A percentile compares a stretch with the other conserved stretches of the same genome.
These are phyloP conservation scores for Neurospora tetrasperma DNA, from an alignment of 495 filamentous ascomycete genomes.

Conservation along the genomic window DNA sequence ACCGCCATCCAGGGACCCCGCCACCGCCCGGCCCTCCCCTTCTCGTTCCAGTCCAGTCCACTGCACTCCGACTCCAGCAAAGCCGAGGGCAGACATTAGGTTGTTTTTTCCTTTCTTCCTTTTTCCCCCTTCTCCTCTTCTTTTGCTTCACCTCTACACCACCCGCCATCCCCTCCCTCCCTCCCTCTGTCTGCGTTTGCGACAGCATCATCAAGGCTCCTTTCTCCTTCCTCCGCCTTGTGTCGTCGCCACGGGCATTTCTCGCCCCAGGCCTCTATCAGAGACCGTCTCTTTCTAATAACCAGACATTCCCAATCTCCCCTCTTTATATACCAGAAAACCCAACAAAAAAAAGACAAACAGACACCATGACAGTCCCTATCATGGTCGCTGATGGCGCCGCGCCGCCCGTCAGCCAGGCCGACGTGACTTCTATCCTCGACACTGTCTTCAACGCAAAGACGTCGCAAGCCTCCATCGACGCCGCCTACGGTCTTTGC, in stretches of 20 bases:
- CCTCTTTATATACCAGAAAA: background rate
- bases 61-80: background rate
- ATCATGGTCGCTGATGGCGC: constrained; percentile 25
- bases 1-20: background rate
- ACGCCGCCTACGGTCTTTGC: constrained; percentile 74
- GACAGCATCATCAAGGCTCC: background rate
- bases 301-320: background rate
- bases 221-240: background rate
- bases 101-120: background rate
- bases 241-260: background rate
- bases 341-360: background rate
- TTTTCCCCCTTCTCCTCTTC: background rate
- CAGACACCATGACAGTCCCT: constrained; percentile 20
- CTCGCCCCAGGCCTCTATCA: background rate
- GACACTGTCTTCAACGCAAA: constrained; percentile 67
- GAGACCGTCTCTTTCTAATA: background rate
- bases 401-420: constrained; percentile 50
- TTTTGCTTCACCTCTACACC: background rate
- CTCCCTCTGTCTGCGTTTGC: background rate
- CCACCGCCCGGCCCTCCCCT: background rate
- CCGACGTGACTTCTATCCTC: constrained; percentile 65
- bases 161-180: background rate
- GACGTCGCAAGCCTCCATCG: constrained; percentile 76
- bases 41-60: background rate
- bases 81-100: background rate